phyloP scores from a whole-genome alignment of 1,284 basidiomycete genomes.

The Trichosporon asahii region DNA sequence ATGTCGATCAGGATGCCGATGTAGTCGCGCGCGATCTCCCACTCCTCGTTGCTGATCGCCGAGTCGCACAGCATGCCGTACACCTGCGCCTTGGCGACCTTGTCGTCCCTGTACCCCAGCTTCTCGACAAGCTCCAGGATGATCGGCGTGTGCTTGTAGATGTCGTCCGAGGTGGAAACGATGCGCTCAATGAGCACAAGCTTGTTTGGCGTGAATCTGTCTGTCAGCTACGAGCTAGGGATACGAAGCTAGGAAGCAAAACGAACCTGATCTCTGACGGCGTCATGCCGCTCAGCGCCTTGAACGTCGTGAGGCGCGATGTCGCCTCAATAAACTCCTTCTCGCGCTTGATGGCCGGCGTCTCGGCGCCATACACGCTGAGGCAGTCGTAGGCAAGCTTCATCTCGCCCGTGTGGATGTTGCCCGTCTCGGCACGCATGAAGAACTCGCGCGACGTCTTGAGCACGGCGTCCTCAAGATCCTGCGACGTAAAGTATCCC shows the following conservation, averaged over 20 bases:
- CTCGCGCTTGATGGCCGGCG: constrained; percentile 64
- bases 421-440: constrained; percentile 85
- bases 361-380: constrained; percentile 69
- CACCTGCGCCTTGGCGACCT: constrained; percentile 69
- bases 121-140: constrained; percentile 83
- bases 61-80: constrained; percentile 84
- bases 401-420: constrained; percentile 89
- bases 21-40: constrained; percentile 65
- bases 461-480: constrained; percentile 73
- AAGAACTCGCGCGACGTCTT: constrained; percentile 80
- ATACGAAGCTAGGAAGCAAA: background rate
- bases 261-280: constrained; percentile 77
- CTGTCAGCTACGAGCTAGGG: background rate
- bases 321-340: constrained; percentile 94
- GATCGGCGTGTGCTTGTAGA: constrained; percentile 83
- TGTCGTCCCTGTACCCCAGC: constrained; percentile 70
- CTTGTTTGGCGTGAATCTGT: constrained; percentile 68
- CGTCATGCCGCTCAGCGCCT: constrained; percentile 66
- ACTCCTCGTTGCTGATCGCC: constrained; percentile 75
- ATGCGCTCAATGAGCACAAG: constrained; percentile 73
- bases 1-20: constrained; percentile 68
- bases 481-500: constrained; percentile 56
- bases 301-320: constrained; percentile 61
- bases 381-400: constrained; percentile 84
- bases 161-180: constrained; percentile 72